Percentiles rank a stretch among this genome's conserved stretches.
Evolutionary conservation across 176 grass and related monocot species (phyloP).

Genomic region (Olyra latifolia): DNA sequence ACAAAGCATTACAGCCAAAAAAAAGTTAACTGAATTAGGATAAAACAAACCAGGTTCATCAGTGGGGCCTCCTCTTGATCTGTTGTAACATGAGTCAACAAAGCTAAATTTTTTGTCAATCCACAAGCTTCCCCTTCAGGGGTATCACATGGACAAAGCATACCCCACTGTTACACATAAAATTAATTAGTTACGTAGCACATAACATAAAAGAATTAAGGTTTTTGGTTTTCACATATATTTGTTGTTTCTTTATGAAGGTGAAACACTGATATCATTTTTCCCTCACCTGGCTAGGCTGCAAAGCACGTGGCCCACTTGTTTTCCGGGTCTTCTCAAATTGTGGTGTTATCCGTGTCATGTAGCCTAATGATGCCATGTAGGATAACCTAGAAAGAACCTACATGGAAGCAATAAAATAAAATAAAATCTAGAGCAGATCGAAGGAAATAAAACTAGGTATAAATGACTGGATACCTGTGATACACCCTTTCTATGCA

Average conservation of each 20-base stretch:
- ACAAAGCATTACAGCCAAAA: slow-evolving; percentile 6
- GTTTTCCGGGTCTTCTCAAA: slow-evolving; percentile 98
- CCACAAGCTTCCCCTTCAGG: slow-evolving; percentile 99
- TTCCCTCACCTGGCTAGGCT: slow-evolving; percentile 82
- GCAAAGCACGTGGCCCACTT: slow-evolving; percentile 97
- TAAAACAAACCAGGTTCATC: slow-evolving; percentile 67
- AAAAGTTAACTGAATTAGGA: slow-evolving; percentile 20
- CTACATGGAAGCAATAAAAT: slow-evolving; percentile 34
- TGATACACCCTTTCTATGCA: slow-evolving; percentile 95
- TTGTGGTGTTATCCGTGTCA: slow-evolving; percentile 97
- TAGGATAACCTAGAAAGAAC: slow-evolving; percentile 91
- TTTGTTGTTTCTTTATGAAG: neutral
- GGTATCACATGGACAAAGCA: slow-evolving; percentile 99
- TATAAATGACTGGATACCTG: slow-evolving; percentile 60
- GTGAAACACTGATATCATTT: slow-evolving; percentile 1
- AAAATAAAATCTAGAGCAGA: neutral
- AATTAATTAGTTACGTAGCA: neutral
- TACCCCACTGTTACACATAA: slow-evolving; percentile 83
- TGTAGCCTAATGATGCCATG: slow-evolving; percentile 89
- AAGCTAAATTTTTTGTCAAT: slow-evolving; percentile 96
- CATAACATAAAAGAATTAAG: neutral
- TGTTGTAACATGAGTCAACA: slow-evolving; percentile 93
- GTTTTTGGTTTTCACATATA: neutral
- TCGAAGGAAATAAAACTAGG: neutral
- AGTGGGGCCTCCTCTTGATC: slow-evolving; percentile 85